Evolutionary conservation across 2,329 filamentous ascomycete genomes (phyloP), one percentile per base, ranked within the genome.

Genomic region (Alternaria sp.): DNA sequence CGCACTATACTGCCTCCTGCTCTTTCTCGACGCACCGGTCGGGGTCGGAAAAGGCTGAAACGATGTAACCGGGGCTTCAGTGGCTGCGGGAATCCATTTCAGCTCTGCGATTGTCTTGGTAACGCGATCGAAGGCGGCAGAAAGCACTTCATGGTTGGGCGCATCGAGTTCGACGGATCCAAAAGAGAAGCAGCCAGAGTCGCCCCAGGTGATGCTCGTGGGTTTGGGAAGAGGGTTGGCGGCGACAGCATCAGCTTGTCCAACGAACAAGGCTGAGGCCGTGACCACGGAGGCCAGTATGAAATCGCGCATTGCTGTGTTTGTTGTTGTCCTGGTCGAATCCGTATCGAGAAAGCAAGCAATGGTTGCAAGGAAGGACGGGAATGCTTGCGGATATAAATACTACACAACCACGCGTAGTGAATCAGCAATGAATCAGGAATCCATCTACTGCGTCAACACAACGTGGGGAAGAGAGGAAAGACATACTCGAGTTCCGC

Each of bases 141-240:
- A 63, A 44, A 85, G 69, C 6, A 75, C 55, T 32, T 79, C 74
- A 48, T 78, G 59, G 8, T 74, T 68, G 5, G 78, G 66, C 16
- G 77, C 77, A 25, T 77, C 79, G 49, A 85, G 74, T 4, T 70
- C 65, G 20, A 85, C 71, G 34, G 74, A 60, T 12, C 71, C 73
- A 14, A 86, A 74, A 28, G 76, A 66, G 62, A 82, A 82, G 34
- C 84, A 80, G n/a, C 84, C 85, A 3, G 83, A 82, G 14, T 76
- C 76, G 16, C 83, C 84, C 85, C 85, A 87, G 54, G 80, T 81
- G 67, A 86, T 85, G 59, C 79, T 80, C 56, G 80, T 80, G 7
- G 85, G 85, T 46, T 84, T 85, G 49, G 85, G 85, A 43, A 87
- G 80, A 57, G 85, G 85, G 65, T 87, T 86, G 59, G 83, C 85